Evolutionary conservation across 2,329 filamentous ascomycete genomes (phyloP), one percentile per base, ranked within the genome.

Genomic region (Fusarium praegraminearum): DNA sequence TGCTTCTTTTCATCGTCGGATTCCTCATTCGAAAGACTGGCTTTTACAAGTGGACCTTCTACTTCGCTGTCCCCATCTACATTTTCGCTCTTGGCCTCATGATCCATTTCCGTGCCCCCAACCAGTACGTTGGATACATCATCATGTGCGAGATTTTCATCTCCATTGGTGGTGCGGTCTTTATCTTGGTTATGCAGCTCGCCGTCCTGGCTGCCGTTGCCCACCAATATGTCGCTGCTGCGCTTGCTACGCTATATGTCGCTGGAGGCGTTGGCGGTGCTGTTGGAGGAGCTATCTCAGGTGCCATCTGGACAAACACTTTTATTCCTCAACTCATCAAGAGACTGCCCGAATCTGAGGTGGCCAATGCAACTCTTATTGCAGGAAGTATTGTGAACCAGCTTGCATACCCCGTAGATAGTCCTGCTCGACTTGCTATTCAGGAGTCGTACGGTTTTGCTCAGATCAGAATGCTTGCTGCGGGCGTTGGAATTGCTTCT

Each of bases 191-290:
- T 57, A 80, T 86, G 67, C 84, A 90, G 63, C 84, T 90, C 69
- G 86, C 87, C 7, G 83, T 89, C 41, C 85, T 90, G 76, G 81
- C 85, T 0, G 82, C 85, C 4, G 84, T 85, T 18, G 83, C 83
- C 60, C 86, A 88, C 52, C 81, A 85, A 53, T 82, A 87, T 43
- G 80, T 88, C 7, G 85, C 87, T 28, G 83, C 82, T 6, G 81
- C 79, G 3, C 78, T 86, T 22, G 83, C 84, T 1, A 72, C 85
- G 22, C 73, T 85, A 2, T 80, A 80, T n/a, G 79, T 84, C 10
- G 78, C 80, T 10, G 82, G 80, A 32, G 81, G 80, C 13, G 75
- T 84, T 3, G 84, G 83, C 36, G 80, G 81, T 5, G 81, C 83
- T 11, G 78, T 85, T 32, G 84, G 83, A 62, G 79, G 80, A 54